phyloP scores from a whole-genome alignment of 345 rosid genomes.

The Brassica cretica region DNA sequence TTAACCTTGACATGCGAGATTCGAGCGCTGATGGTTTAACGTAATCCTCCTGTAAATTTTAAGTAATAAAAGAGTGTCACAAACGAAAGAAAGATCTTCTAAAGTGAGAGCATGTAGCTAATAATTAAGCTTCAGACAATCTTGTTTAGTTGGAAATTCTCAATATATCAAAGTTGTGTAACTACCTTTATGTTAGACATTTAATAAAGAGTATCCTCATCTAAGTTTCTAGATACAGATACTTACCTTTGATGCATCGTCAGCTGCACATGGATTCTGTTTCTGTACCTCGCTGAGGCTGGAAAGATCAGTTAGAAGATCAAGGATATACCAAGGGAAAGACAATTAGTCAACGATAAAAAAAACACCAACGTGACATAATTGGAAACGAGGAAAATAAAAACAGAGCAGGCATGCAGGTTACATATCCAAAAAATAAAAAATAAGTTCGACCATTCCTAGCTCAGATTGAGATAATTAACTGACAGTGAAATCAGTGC shows the following conservation, averaged over 20 bases:
- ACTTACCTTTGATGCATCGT: not conserved
- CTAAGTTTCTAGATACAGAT: not conserved
- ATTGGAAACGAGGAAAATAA: not conserved
- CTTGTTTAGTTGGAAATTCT: not conserved
- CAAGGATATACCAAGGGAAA: no score
- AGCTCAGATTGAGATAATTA: not conserved
- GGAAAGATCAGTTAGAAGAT: not conserved
- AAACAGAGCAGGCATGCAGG: not conserved
- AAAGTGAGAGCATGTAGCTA: not conserved
- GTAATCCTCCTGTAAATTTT: slow-evolving; percentile 58
- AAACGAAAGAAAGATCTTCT: not conserved
- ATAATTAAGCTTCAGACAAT: not conserved
- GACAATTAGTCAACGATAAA: not conserved
- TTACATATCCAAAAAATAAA: not conserved
- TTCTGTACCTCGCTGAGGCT: not conserved
- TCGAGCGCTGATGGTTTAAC: slow-evolving; percentile 59
- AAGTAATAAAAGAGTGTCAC: not conserved
- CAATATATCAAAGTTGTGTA: not conserved
- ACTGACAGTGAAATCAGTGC: not conserved
- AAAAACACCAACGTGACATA: not conserved
- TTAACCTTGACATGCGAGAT: slow-evolving; percentile 49
- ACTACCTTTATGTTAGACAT: not conserved
- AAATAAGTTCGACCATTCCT: not conserved
- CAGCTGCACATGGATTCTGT: not conserved
- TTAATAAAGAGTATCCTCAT: not conserved